Base-by-base conservation (phyloP, 345 rosid genomes). In the Lepidium africanum region DNA sequence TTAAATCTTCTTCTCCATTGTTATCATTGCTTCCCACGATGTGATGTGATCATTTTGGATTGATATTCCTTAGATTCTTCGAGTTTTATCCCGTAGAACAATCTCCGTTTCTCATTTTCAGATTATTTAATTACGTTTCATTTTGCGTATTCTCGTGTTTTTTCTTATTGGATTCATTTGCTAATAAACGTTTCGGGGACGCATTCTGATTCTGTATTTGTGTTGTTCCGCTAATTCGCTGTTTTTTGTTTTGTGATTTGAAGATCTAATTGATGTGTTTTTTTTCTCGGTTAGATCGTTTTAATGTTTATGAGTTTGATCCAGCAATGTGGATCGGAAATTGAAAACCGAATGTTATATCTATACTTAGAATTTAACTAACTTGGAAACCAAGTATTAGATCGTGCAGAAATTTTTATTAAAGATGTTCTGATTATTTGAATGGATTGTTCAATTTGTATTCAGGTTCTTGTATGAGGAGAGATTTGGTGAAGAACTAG, bases 401-500 rank as follows among this genome's bases (percentile, higher is more conserved):
- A 63, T 63, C 50, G 2, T 36, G 55, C 3, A 32, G 19, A 7
- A 38, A 45, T 67, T 43, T 17, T 2, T 54, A 9, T 0, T 59
- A 6, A 48, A 33, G 14, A 41, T 10, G 19, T 43, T 61, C 5
- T 64, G 42, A 17, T 30, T 47, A 7, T 45, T 60, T 13, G 16
- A 58, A 35, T 65, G 19, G 6, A 15, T 17, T 7, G 6, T 46
- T 21, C 2, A 30, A 5, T 27, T 58, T 67, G 69, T 68, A 12
- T 39, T n/a, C 70, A 69, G 74, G 65, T 30, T 43, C 37, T 27
- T 49, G 45, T 72, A 13, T 50, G 46, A 17, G 33, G 45, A 7
- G 76, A 60, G 68, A 25, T 73, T 74, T 57, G 72, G 62, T 73
- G 71, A 52, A 81, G 74, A 63, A 69, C 37, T 76, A 67, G 79